These are phyloP conservation scores for Teratosphaeria zuluensis DNA, from an alignment of 2,329 filamentous ascomycete genomes.

Conservation along the genomic window DNA sequence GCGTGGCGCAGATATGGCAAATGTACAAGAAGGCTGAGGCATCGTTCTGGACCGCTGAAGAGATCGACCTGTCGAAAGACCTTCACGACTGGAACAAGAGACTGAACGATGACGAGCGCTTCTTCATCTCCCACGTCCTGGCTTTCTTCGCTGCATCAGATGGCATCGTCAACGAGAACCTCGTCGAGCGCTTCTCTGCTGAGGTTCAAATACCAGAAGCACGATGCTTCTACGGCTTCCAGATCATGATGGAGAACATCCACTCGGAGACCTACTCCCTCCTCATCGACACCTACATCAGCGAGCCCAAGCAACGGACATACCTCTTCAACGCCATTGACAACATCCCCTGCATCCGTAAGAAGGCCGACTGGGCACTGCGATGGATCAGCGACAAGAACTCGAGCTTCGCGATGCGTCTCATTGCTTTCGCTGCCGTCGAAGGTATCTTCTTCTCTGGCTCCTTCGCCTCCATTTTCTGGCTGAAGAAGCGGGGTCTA, in stretches of 20 bases:
- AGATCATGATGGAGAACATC: conserved; percentile 99
- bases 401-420: conserved; percentile 88
- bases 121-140: conserved; percentile 96
- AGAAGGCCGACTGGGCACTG: conserved; percentile 97
- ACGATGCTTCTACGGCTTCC: conserved; percentile 99
- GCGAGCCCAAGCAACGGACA: conserved; percentile 85
- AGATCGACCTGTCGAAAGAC: conserved; percentile 98
- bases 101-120: conserved; percentile 92
- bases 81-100: conserved; percentile 99
- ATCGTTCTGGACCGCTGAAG: conserved; percentile 99
- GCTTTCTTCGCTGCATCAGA: conserved; percentile 99
- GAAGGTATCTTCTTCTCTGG: conserved; percentile 99
- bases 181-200: conserved; percentile 91
- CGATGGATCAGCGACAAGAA: conserved; percentile 89
- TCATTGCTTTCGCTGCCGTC: conserved; percentile 93
- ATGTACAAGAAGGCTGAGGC: conserved; percentile 99
- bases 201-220: conserved; percentile 97
- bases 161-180: conserved; percentile 98
- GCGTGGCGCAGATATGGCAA: conserved; percentile 77
- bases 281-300: conserved; percentile 98
- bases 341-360: conserved; percentile 95
- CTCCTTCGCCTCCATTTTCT: conserved; percentile 98
- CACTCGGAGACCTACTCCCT: conserved; percentile 99
- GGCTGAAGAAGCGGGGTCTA: conserved; percentile 99
- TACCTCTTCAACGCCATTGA: conserved; percentile 99